phyloP scores from a whole-genome alignment of 1,139 yeast genomes.

The Ashbya aceris region DNA sequence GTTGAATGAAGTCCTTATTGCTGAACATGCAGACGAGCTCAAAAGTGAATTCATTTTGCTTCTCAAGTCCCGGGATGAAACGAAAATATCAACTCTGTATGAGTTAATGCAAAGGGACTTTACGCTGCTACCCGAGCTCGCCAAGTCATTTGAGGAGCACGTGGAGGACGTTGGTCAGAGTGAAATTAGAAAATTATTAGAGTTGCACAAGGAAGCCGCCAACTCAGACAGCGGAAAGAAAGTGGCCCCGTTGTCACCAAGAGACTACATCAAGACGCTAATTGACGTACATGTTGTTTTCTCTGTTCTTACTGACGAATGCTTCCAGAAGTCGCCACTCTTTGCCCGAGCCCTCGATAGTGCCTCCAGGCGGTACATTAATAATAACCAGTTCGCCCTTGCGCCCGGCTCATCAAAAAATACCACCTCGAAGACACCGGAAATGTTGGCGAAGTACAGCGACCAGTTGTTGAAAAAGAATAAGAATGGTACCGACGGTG shows the following conservation, averaged over 20 bases:
- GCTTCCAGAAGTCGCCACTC: conserved; percentile 69
- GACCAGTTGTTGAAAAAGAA: conserved; percentile 74
- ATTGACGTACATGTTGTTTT: conserved; percentile 48
- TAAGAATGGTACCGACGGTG: conserved; percentile 51
- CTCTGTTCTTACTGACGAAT: conserved; percentile 50
- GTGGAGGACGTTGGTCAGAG: conserved; percentile 41
- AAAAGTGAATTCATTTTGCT: conserved; percentile 67
- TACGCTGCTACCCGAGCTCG: conserved; percentile 53
- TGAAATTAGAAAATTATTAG: conserved; percentile 21
- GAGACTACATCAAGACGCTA: conserved; percentile 68
- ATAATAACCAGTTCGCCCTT: conserved; percentile 70
- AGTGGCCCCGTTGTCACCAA: conserved; percentile 39
- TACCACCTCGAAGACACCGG: conserved; percentile 71
- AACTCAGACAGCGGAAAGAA: conserved; percentile 14
- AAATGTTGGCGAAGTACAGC: conserved; percentile 78
- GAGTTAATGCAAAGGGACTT: conserved; percentile 52
- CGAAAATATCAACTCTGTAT: conserved; percentile 75
- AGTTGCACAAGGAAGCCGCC: conserved; percentile 17
- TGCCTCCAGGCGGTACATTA: conserved; percentile 81
- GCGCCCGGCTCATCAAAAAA: conserved; percentile 43
- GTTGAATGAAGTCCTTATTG: conserved; percentile 67
- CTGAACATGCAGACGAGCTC: conserved; percentile 67
- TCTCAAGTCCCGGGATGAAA: conserved; percentile 66
- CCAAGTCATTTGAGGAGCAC: conserved; percentile 62
- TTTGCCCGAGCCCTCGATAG: conserved; percentile 83